phyloP scores from a whole-genome alignment of 176 grass and related monocot genomes.

The Thalia dealbata region DNA sequence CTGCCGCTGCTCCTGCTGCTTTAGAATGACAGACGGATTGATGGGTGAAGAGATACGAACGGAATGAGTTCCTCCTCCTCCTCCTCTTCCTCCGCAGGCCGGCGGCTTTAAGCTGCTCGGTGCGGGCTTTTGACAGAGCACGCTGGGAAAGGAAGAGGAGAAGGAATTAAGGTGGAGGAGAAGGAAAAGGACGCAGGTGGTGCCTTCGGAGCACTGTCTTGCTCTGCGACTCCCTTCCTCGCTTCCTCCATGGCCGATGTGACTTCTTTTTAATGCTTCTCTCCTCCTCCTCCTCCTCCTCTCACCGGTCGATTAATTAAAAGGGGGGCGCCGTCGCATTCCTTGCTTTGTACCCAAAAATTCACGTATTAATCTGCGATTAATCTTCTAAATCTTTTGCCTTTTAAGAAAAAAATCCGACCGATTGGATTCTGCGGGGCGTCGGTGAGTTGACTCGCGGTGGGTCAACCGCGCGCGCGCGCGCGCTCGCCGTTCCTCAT shows the following conservation, averaged over 20 bases:
- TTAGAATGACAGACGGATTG: conserved; percentile 8
- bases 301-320: too few relatives aligned
- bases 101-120: conserved; percentile 3
- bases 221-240: neutral
- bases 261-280: neutral
- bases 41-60: neutral
- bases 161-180: neutral
- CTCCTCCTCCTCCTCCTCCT: neutral
- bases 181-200: neutral
- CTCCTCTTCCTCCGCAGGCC: neutral
- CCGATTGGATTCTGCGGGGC: too few relatives aligned
- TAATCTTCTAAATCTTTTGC: too few relatives aligned
- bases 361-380: too few relatives aligned
- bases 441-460: too few relatives aligned
- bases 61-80: too few relatives aligned
- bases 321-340: too few relatives aligned
- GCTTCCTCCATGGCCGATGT: neutral
- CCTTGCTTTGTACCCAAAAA: too few relatives aligned
- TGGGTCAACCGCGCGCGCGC: too few relatives aligned
- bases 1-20: too few relatives aligned
- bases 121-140: conserved; percentile 40
- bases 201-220: neutral
- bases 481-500: too few relatives aligned
- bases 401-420: too few relatives aligned
- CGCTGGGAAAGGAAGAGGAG: conserved; percentile 39